Conservation (phyloP, 129 eudicot species). For the carrot (Daucus carota) region DNA sequence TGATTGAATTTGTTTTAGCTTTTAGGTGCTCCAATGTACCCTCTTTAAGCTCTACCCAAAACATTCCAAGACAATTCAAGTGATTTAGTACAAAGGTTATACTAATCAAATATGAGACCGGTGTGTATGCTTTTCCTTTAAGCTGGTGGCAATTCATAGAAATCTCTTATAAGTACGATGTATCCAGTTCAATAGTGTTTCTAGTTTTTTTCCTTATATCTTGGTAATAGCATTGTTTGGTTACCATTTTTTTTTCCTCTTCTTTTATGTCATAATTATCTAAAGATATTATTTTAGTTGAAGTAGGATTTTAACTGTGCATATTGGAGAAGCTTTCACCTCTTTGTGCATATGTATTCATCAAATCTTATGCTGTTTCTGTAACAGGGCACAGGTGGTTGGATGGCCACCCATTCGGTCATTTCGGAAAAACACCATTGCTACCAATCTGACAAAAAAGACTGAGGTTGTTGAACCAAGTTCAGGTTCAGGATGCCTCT, state of each 20-base stretch:
- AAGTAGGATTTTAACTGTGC: neutral
- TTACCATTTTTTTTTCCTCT: neutral
- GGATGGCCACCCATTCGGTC: slow-evolving; percentile 29
- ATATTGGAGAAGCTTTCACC: neutral
- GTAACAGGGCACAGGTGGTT: slow-evolving; percentile 23
- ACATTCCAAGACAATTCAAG: neutral
- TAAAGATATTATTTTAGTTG: neutral
- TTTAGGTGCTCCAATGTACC: neutral
- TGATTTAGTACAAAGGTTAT: neutral
- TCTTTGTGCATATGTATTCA: neutral
- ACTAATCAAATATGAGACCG: neutral
- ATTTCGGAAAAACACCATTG: slow-evolving; percentile 17
- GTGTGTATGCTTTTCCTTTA: neutral
- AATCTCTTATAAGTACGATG: neutral
- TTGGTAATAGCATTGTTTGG: neutral
- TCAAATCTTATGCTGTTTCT: neutral
- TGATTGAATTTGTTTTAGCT: neutral
- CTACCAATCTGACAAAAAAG: neutral
- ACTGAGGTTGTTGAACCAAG: neutral
- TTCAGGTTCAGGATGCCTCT: neutral
- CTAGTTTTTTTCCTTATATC: neutral
- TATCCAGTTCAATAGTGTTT: neutral
- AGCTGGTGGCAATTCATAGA: neutral
- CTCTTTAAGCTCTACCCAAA: neutral
- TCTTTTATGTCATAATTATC: neutral